Base-by-base conservation (phyloP, 176 grass and related monocot genomes). In the Eragrostis nindensis region DNA sequence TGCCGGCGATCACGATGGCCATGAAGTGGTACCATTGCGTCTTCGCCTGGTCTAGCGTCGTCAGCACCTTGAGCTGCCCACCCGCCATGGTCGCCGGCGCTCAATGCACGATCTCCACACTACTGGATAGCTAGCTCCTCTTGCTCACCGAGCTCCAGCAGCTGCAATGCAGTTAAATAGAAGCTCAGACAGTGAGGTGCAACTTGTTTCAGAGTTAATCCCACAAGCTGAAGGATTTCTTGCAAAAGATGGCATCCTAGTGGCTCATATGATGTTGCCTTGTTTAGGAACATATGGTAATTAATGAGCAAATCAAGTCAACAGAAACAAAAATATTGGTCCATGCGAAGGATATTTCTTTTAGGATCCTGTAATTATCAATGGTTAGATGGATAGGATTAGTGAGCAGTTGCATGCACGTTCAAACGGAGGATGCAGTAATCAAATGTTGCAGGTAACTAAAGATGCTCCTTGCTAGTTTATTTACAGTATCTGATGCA, bases 11-110 rank as follows among this genome's bases (percentile, higher is more conserved):
- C 24, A 96, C 85, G 76, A 95, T 95, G 30, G 93, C 85, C 71
- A 78, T 77, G 70, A 95, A 95, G 16, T 95, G 93, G 78, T 90
- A 92, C 78, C 84, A 87, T 42, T 92, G 93, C 38, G 90, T 95
- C 90, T 88, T 95, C 13, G 93, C 93, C 5, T 44, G 59, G 85
- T 95, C 93, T 42, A 95, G 85, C 27, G 78, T 70, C 36, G 25
- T 80, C 9, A 91, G 77, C 1, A 91, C 89, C 3, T 86, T 57
- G 8, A 94, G 82, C 68, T 86, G 65, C 41, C 57, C 60, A 41
- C 29, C 75, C 52, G 70, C 80, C 80, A 83, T 83, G 60, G 39
- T 44, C 40, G 19, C 27, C 17, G 66, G 24, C 19, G 1, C 26
- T 49, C 41, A 1, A 9, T 2, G 24, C 26, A 12, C 44, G 12